Evolutionary conservation across 202 grass and related monocot species (phyloP).

Genomic region (Panicum virgatum): DNA sequence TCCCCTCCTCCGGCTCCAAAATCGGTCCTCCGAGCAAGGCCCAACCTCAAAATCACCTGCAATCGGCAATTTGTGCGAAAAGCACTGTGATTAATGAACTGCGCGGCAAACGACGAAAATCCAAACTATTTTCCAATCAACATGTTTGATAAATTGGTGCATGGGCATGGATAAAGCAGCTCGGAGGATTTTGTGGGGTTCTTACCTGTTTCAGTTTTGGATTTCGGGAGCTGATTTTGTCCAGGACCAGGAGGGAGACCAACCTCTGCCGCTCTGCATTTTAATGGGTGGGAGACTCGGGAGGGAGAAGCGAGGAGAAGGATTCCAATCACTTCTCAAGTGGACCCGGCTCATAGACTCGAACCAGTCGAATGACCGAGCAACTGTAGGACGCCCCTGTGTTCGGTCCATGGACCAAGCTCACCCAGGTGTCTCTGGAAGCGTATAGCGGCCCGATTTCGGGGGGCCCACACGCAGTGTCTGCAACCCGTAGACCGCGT

Average conservation of each 20-base stretch:
- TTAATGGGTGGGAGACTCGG: slow-evolving; percentile 32
- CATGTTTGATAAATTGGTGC: not conserved
- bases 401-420: slow-evolving; percentile 8
- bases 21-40: slow-evolving; percentile 16
- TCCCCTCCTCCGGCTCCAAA: slow-evolving; percentile 38
- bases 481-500: slow-evolving; percentile 15
- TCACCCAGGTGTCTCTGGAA: not conserved
- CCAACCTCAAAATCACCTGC: slow-evolving; percentile 38
- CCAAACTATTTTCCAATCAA: not conserved
- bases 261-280: slow-evolving; percentile 10
- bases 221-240: slow-evolving; percentile 29
- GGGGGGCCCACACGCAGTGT: not conserved
- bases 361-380: not conserved
- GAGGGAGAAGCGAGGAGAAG: slow-evolving; percentile 25
- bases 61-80: not conserved
- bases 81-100: slow-evolving; percentile 10
- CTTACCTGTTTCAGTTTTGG: slow-evolving; percentile 20
- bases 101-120: not conserved
- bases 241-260: slow-evolving; percentile 4
- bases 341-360: slow-evolving; percentile 27
- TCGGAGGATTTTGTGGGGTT: not conserved
- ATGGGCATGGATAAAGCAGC: not conserved
- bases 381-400: not conserved
- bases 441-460: not conserved
- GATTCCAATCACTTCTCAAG: not conserved